phyloP scores from a whole-genome alignment of 225 moss, liverwort and hornwort species.

The Antitrichia curtipendula region DNA sequence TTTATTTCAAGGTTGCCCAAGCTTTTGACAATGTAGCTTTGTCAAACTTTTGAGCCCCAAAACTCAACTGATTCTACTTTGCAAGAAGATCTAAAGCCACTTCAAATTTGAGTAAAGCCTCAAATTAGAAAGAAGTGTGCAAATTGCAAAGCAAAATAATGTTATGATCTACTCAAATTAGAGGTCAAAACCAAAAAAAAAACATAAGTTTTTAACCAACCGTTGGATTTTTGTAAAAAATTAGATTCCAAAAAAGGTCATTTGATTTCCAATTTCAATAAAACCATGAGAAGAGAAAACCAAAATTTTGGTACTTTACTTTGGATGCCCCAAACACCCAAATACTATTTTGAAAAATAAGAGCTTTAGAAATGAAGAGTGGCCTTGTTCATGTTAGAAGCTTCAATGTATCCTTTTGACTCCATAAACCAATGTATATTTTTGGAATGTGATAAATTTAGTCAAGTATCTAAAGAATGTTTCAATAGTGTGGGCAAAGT shows the following conservation, averaged over 20 bases:
- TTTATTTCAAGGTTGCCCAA: neutral
- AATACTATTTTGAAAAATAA: neutral
- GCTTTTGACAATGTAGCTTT: neutral
- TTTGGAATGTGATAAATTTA: neutral
- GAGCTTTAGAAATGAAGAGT: neutral
- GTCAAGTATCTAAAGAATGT: neutral
- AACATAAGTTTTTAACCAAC: neutral
- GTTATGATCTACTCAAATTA: fast-evolving
- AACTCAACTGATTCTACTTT: neutral
- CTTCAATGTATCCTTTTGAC: neutral
- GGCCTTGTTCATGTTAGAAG: neutral
- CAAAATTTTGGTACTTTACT: neutral
- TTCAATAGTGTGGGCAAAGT: fast-evolving
- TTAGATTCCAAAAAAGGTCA: fast-evolving
- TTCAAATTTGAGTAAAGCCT: neutral
- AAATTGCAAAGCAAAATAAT: neutral
- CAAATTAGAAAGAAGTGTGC: neutral
- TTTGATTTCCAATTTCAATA: neutral
- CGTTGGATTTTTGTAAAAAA: neutral
- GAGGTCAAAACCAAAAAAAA: neutral
- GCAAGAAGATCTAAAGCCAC: neutral
- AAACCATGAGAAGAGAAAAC: neutral
- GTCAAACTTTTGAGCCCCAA: neutral
- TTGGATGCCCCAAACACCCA: neutral
- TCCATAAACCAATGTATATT: neutral